Percentiles rank a stretch among this genome's conserved stretches.
phyloP scores from a whole-genome alignment of 371 early-diverging fungal species.

The Mucor circinelloides region DNA sequence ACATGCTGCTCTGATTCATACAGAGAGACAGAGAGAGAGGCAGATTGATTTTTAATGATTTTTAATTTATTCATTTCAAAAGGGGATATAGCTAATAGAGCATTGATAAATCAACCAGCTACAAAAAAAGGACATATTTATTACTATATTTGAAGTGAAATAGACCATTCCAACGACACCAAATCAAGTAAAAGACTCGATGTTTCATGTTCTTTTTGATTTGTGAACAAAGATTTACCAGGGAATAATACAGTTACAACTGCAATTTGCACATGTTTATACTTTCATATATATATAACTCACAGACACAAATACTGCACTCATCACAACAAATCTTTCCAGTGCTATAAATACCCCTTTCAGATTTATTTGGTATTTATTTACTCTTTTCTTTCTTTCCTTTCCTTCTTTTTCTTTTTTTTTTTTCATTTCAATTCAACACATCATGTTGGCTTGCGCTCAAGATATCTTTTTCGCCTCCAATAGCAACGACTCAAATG shows the following conservation, averaged over 20 bases:
- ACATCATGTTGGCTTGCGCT: slow-evolving; percentile 31
- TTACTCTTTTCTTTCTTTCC: not conserved
- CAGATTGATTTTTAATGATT: not conserved
- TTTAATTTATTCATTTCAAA: not conserved
- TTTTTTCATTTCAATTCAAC: not conserved
- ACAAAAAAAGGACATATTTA: slow-evolving; percentile 21
- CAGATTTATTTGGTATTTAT: too few species aligned
- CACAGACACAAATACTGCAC: slow-evolving; percentile 26
- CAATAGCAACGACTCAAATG: slow-evolving; percentile 6
- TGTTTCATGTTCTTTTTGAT: not conserved
- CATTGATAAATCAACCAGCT: slow-evolving; percentile 7
- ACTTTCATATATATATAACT: not conserved
- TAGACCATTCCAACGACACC: slow-evolving; percentile 12
- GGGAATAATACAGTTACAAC: slow-evolving; percentile 1
- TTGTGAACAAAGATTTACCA: not conserved
- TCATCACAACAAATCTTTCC: not conserved
- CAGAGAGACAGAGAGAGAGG: not conserved
- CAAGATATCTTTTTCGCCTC: slow-evolving; percentile 29
- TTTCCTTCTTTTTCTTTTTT: not conserved
- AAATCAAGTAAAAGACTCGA: not conserved
- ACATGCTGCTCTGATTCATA: not conserved
- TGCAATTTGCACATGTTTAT: not conserved
- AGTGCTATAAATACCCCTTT: slow-evolving; percentile 4
- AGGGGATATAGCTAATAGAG: not conserved
- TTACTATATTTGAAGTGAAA: slow-evolving; percentile 8